Conservation (phyloP, 305 asterid genomes). For the Fraxinus sp. region DNA sequence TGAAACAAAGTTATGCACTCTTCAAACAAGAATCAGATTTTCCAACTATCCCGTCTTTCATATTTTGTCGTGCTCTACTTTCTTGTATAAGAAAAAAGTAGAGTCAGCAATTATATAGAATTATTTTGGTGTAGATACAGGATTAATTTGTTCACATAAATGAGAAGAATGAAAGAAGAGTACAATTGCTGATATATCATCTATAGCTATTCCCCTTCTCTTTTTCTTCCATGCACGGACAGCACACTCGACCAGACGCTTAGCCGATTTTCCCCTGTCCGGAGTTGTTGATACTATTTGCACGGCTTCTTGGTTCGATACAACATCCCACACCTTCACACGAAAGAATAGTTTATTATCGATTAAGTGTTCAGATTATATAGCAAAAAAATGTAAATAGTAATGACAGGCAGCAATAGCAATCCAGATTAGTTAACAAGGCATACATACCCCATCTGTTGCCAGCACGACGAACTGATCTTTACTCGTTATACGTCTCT, state of each 20-base stretch:
- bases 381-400: not conserved
- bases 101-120: not conserved
- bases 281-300: slow-evolving; percentile 52
- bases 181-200: slow-evolving; percentile 95
- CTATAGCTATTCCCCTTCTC: slow-evolving; percentile 82
- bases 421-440: not conserved
- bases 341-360: not conserved
- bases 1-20: not conserved
- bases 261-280: slow-evolving; percentile 65
- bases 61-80: not conserved
- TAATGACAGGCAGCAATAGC: not conserved
- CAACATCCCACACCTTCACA: slow-evolving; percentile 90
- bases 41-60: not conserved
- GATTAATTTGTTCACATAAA: slow-evolving; percentile 37
- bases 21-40: not conserved
- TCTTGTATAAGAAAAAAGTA: not conserved
- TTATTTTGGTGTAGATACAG: slow-evolving; percentile 39
- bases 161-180: slow-evolving; percentile 63
- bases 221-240: slow-evolving; percentile 69
- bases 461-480: slow-evolving; percentile 87
- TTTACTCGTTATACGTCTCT: slow-evolving; percentile 55
- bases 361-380: not conserved
- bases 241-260: slow-evolving; percentile 68
- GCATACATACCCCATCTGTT: slow-evolving; percentile 79
- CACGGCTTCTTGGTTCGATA: slow-evolving; percentile 89